Conservation (phyloP, 768 basidiomycete species). For the Naganishia antarctica region DNA sequence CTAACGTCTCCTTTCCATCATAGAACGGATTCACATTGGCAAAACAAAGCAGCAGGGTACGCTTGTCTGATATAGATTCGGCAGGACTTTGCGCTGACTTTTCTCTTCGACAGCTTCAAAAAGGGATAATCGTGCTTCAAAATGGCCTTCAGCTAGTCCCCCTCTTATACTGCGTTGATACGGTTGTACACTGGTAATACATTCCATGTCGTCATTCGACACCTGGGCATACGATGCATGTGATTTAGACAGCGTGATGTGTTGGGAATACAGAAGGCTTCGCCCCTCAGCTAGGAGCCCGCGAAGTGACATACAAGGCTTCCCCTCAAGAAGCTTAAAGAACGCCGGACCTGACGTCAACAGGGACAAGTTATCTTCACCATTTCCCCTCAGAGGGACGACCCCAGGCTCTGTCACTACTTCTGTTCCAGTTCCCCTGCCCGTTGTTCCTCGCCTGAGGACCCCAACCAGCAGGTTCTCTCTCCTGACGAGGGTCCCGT, state of each 20-base stretch:
- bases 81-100: neutral
- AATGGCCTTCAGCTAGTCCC: neutral
- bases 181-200: neutral
- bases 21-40: conserved; percentile 24
- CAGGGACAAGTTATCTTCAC: neutral
- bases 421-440: neutral
- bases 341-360: no score
- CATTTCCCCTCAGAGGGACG: conserved; percentile 4
- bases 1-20: neutral
- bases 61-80: neutral
- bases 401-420: neutral
- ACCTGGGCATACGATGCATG: no score
- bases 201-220: neutral
- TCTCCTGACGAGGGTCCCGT: neutral
- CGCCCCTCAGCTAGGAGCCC: no score
- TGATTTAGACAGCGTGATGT: no score
- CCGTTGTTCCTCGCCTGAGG: neutral
- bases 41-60: conserved; percentile 16
- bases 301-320: no score
- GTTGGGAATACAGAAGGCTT: no score
- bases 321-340: no score
- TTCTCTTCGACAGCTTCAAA: conserved; percentile 13
- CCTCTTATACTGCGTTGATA: no score
- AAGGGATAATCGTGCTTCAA: conserved; percentile 1
- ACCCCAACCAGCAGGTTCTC: neutral